Percentiles rank a stretch among this genome's conserved stretches.
Conservation (phyloP, 2,329 filamentous ascomycete genomes). For the Rhexocercosporidium sp. region DNA sequence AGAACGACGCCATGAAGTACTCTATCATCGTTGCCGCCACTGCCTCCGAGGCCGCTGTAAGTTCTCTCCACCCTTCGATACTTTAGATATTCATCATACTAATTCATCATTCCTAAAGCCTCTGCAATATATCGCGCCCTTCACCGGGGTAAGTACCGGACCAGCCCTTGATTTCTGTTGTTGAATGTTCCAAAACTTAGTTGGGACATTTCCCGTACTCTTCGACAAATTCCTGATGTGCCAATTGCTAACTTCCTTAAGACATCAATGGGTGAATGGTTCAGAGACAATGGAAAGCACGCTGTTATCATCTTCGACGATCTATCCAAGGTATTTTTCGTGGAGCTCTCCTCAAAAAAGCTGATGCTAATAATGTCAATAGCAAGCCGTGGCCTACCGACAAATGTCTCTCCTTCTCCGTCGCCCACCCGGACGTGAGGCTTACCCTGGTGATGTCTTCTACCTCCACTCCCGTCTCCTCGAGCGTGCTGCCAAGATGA, state of each 20-base stretch:
- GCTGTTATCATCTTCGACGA: slow-evolving; percentile 92
- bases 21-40: slow-evolving; percentile 91
- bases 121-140: slow-evolving; percentile 92
- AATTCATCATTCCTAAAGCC: slow-evolving; percentile 43
- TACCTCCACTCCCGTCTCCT: slow-evolving; percentile 99
- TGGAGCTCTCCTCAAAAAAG: background rate
- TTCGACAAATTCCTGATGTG: background rate
- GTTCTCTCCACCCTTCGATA: slow-evolving; percentile 42
- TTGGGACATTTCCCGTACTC: background rate
- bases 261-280: slow-evolving; percentile 62
- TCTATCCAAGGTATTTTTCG: slow-evolving; percentile 72
- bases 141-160: slow-evolving; percentile 64
- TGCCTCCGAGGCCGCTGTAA: slow-evolving; percentile 84
- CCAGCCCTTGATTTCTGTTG: background rate
- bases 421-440: slow-evolving; percentile 98
- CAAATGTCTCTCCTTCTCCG: slow-evolving; percentile 99
- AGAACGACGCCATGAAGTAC: slow-evolving; percentile 99
- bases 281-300: slow-evolving; percentile 86
- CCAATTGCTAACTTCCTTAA: background rate
- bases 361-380: background rate
- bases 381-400: slow-evolving; percentile 96
- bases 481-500: slow-evolving; percentile 99
- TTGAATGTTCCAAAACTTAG: background rate
- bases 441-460: slow-evolving; percentile 99
- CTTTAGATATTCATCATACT: background rate